These are phyloP conservation scores for Buxus sempervirens DNA, from an alignment of 164 flowering plant species.

Conservation along the genomic window DNA sequence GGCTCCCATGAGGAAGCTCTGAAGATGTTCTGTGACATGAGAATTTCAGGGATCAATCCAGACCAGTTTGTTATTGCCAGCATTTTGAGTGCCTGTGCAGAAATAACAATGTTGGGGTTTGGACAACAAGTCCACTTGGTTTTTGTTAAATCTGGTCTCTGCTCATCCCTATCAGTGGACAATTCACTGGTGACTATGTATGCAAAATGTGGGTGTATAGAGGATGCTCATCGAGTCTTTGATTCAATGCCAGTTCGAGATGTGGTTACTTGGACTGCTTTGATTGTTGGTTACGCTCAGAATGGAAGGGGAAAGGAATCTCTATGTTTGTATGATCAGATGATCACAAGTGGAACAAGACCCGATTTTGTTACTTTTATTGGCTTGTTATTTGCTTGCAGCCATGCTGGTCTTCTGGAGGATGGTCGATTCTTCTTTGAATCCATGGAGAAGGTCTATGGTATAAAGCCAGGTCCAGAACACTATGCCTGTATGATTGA, in stretches of 20 bases:
- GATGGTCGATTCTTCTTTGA: slow-evolving; percentile 48
- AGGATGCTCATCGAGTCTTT: slow-evolving; percentile 58
- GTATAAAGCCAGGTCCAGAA: slow-evolving; percentile 64
- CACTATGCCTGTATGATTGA: slow-evolving; percentile 92
- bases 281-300: slow-evolving; percentile 71
- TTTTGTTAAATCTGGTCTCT: slow-evolving; percentile 41
- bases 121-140: slow-evolving; percentile 74
- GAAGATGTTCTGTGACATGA: slow-evolving; percentile 54
- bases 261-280: slow-evolving; percentile 82
- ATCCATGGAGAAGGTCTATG: slow-evolving; percentile 54
- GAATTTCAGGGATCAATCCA: slow-evolving; percentile 38
- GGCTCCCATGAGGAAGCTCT: slow-evolving; percentile 56
- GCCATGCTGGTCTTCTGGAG: slow-evolving; percentile 77
- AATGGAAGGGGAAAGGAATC: slow-evolving; percentile 67
- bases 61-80: slow-evolving; percentile 60
- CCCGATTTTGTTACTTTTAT: slow-evolving; percentile 79
- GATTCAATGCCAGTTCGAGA: slow-evolving; percentile 45
- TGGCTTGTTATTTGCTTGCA: slow-evolving; percentile 81
- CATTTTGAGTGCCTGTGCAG: slow-evolving; percentile 67
- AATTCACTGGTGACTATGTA: slow-evolving; percentile 78
- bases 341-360: slow-evolving; percentile 49
- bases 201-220: slow-evolving; percentile 74
- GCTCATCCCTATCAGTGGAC: slow-evolving; percentile 54
- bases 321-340: slow-evolving; percentile 47
- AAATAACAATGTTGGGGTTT: slow-evolving; percentile 54